These are phyloP conservation scores for Phytophthora palmivora DNA, from an alignment of 352 stramenopile species.

Conservation along the genomic window DNA sequence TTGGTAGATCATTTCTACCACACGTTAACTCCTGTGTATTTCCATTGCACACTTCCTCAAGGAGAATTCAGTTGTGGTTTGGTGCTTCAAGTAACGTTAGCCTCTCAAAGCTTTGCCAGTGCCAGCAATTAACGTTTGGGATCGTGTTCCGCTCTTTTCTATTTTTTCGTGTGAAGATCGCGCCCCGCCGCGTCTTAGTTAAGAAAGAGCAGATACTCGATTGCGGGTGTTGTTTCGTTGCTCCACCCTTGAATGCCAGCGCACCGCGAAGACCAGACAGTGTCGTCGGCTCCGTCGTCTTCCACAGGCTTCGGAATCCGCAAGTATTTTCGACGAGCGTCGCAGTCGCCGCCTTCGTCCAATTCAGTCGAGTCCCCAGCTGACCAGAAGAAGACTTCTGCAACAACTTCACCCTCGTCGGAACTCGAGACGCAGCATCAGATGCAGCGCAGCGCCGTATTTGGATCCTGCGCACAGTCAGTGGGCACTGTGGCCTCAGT, in stretches of 20 bases:
- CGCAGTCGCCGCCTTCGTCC: conserved; percentile 19
- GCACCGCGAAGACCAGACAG: not conserved
- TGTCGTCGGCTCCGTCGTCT: conserved; percentile 23
- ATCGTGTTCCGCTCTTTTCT: conserved; percentile 19
- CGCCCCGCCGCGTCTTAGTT: conserved; percentile 7
- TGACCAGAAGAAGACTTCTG: not conserved
- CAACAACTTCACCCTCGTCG: not conserved
- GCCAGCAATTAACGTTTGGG: too few relatives aligned
- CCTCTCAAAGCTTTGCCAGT: not conserved
- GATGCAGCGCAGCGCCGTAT: conserved; percentile 47
- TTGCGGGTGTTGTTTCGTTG: conserved; percentile 11
- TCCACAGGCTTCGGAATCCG: conserved; percentile 31
- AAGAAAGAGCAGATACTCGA: conserved; percentile 19
- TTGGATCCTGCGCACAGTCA: conserved; percentile 63
- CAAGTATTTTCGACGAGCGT: conserved; percentile 44
- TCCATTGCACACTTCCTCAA: too few relatives aligned
- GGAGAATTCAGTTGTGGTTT: too few relatives aligned
- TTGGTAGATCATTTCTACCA: too few relatives aligned
- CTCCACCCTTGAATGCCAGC: conserved; percentile 18
- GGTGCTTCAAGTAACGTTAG: too few relatives aligned
- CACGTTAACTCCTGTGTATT: too few relatives aligned
- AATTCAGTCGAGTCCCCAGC: conserved; percentile 13
- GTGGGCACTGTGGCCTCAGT: conserved; percentile 56
- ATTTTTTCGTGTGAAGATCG: conserved; percentile 32
- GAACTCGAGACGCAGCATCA: conserved; percentile 19